Conservation (phyloP, 192 early-diverging fungal genomes). For the Dissophora ornata region DNA sequence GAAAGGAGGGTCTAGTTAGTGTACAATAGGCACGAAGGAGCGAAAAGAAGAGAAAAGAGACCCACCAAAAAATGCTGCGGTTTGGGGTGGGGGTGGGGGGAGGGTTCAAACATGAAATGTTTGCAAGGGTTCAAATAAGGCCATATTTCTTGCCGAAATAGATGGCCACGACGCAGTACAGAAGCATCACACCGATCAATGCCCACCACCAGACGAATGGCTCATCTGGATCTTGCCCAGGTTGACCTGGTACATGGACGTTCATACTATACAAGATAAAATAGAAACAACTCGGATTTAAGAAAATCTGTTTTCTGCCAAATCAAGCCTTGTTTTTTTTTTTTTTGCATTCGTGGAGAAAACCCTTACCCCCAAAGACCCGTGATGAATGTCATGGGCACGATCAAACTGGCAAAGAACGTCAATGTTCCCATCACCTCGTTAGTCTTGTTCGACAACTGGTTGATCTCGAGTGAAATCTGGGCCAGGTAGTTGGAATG, state of each 20-base stretch:
- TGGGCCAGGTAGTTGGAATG: conserved; percentile 82
- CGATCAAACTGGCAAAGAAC: conserved; percentile 62
- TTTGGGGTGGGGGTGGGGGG: too few relatives aligned
- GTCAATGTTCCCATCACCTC: conserved; percentile 60
- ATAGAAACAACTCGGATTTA: too few relatives aligned
- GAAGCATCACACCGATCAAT: conserved; percentile 16
- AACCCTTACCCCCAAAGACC: conserved; percentile 65
- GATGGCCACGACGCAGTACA: conserved; percentile 31
- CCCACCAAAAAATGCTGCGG: too few relatives aligned
- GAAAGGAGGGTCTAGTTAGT: too few relatives aligned
- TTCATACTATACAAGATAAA: conserved; percentile 59
- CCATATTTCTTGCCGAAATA: conserved; percentile 41
- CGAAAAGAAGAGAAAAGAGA: too few relatives aligned
- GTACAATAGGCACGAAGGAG: too few relatives aligned
- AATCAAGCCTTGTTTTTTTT: too few relatives aligned
- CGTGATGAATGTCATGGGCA: conserved; percentile 71
- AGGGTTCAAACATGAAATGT: too few relatives aligned
- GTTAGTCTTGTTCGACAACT: conserved; percentile 65
- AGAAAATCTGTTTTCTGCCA: too few relatives aligned
- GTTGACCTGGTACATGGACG: conserved; percentile 70
- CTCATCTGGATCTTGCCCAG: conserved; percentile 8
- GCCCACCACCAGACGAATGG: conserved; percentile 36
- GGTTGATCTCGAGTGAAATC: conserved; percentile 80
- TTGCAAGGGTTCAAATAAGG: conserved; percentile 46
- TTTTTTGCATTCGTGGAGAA: too few relatives aligned